Base-by-base conservation (phyloP, 768 basidiomycete genomes). In the Myochromella boudieri region DNA sequence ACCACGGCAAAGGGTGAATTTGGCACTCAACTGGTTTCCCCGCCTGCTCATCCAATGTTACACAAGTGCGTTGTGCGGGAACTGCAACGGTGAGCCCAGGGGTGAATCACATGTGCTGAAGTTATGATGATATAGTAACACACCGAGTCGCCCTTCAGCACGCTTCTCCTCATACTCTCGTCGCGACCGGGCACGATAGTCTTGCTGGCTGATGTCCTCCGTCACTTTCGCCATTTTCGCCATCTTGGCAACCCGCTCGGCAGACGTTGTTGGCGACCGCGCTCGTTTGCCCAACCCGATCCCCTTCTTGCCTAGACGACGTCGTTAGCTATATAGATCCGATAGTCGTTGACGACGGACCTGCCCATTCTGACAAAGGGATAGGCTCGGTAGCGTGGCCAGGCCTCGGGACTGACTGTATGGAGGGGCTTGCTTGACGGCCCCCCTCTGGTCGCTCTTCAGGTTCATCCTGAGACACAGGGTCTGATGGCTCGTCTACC, bases 351-450 rank as follows among this genome's bases (percentile, higher is more conserved):
- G 3, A 46, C 46, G 38, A 51, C 82, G 54, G 52, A 88, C 91
- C 91, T 70, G 78, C 68, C 91, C 91, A 93, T 73, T 92, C 84
- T 34, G 78, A 80, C 51, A 93, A 60, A 12, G 87, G 82, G 17
- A 93, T 65, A 3, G 91, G 91, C 48, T 87, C 87, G 0, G 66
- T 68, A 28, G 75, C 77, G 60, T 85, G 85, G 2, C 21, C 36
- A 10, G 49, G 31, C 25, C 15, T 14, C 9, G 20, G 6, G 17
- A 26, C 12, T 34, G 37, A 20, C 11, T 45, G 20, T 22, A 20
- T 31, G 12, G 22, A 18, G 12, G 37, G 36, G 17, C 15, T n/a
- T 6, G 6, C 33, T 6, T 6, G 5, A n/a, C 14, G 27, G 6
- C 25, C 37, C 21, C 5, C 49, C 14, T 45, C 49, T 15, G 42